phyloP scores from a whole-genome alignment of 371 early-diverging fungal genomes.

The Mortierella sp. region DNA sequence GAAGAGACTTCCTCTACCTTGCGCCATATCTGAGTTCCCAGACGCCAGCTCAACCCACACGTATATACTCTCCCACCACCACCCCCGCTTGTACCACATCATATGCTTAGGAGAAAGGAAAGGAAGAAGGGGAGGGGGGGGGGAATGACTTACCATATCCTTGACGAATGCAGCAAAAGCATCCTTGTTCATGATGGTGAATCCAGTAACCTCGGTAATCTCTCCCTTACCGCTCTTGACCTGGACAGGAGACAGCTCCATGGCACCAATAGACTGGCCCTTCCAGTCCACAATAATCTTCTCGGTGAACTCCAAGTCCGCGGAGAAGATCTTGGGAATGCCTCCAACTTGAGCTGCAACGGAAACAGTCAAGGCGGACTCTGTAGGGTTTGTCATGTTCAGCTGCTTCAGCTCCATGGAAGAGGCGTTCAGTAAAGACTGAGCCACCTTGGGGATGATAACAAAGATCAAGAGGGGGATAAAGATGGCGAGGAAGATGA shows the following conservation, averaged over 20 bases:
- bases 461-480: conserved; percentile 62
- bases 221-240: conserved; percentile 70
- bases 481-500: conserved; percentile 61
- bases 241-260: conserved; percentile 29
- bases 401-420: conserved; percentile 56
- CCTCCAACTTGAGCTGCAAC: conserved; percentile 32
- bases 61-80: no score
- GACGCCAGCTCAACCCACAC: no score
- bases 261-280: conserved; percentile 27
- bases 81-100: neutral
- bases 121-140: neutral
- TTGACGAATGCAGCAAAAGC: conserved; percentile 88
- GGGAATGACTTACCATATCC: conserved; percentile 64
- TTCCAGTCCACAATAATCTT: conserved; percentile 26
- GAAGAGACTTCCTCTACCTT: no score
- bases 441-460: conserved; percentile 68
- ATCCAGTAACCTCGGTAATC: conserved; percentile 63
- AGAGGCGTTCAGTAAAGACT: conserved; percentile 59
- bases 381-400: conserved; percentile 61
- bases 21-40: no score
- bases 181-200: conserved; percentile 64
- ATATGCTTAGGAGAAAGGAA: neutral
- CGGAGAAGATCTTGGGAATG: conserved; percentile 42
- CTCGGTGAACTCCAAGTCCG: conserved; percentile 35
- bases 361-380: conserved; percentile 22